Conservation (phyloP, 805 yeast genomes). For the Ogataea naganishii region DNA sequence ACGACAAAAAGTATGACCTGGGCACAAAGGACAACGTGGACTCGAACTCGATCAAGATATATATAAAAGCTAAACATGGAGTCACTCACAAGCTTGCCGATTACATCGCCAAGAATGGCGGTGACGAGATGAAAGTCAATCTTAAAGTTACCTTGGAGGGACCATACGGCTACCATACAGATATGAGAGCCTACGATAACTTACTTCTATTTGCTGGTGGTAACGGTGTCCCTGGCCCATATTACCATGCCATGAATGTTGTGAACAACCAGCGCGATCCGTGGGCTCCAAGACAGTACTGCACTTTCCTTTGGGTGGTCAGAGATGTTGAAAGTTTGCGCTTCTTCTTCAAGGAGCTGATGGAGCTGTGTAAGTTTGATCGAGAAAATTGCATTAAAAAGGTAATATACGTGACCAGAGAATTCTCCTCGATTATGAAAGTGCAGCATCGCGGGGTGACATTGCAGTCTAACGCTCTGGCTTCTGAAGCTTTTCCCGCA, state of each 20-base stretch:
- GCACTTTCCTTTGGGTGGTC: slow-evolving; percentile 39
- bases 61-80: slow-evolving; percentile 41
- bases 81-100: slow-evolving; percentile 30
- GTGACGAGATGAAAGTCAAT: slow-evolving; percentile 15
- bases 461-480: too few relatives aligned
- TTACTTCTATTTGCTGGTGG: slow-evolving; percentile 47
- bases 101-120: slow-evolving; percentile 15
- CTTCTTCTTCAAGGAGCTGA: slow-evolving; percentile 39
- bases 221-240: slow-evolving; percentile 48
- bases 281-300: slow-evolving; percentile 14
- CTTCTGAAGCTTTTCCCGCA: too few relatives aligned
- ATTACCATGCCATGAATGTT: slow-evolving; percentile 31
- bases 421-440: slow-evolving; percentile 3
- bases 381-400: slow-evolving; percentile 8
- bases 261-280: slow-evolving; percentile 12
- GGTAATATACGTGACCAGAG: slow-evolving; percentile 15
- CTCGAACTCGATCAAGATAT: slow-evolving; percentile 24
- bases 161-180: slow-evolving; percentile 39
- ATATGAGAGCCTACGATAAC: slow-evolving; percentile 31
- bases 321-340: slow-evolving; percentile 27
- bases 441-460: slow-evolving; percentile 4
- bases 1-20: slow-evolving; percentile 7
- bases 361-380: slow-evolving; percentile 10
- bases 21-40: slow-evolving; percentile 14
- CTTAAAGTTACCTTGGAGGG: slow-evolving; percentile 43